Percentiles rank a stretch among this genome's conserved stretches.
phyloP scores from a whole-genome alignment of 208 protist species.

The Hexamita inflata region DNA sequence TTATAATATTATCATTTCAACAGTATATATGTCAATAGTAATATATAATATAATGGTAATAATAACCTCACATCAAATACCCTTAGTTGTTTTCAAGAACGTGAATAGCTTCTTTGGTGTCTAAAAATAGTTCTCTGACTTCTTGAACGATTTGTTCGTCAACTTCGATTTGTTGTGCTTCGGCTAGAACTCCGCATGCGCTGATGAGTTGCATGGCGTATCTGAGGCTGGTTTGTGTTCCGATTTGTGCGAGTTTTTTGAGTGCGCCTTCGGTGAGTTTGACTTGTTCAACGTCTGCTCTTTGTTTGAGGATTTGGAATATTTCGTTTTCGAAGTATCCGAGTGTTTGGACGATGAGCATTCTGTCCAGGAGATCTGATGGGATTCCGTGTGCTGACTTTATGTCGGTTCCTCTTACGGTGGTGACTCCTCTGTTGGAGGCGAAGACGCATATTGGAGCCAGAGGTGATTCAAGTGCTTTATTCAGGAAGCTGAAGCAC shows the following conservation, averaged over 20 bases:
- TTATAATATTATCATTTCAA: too few species aligned
- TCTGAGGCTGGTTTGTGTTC: slow-evolving; percentile 23
- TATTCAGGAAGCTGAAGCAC: slow-evolving; percentile 99
- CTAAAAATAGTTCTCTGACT: too few species aligned
- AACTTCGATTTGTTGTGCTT: too few species aligned
- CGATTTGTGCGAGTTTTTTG: slow-evolving; percentile 17
- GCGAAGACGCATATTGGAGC: slow-evolving; percentile 99
- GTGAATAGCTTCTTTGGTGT: too few species aligned
- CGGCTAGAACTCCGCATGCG: too few species aligned
- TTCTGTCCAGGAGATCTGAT: slow-evolving; percentile 92
- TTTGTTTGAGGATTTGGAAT: slow-evolving; percentile 53
- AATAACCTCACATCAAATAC: too few species aligned
- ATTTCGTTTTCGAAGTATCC: slow-evolving; percentile 86
- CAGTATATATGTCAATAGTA: too few species aligned
- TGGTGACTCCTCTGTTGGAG: slow-evolving; percentile 91
- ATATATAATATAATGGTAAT: too few species aligned
- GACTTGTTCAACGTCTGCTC: slow-evolving; percentile 29
- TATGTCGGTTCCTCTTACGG: slow-evolving; percentile 79
- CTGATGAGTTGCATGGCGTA: slow-evolving; percentile 37
- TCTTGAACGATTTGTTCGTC: too few species aligned
- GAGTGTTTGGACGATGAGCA: slow-evolving; percentile 91
- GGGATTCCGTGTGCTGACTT: slow-evolving; percentile 93
- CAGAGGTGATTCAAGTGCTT: slow-evolving; percentile 91
- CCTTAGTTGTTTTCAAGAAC: too few species aligned
- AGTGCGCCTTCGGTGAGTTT: slow-evolving; percentile 24